Evolutionary conservation across 2,329 filamentous ascomycete species (phyloP).

Genomic region (Trichoderma endophyticum): DNA sequence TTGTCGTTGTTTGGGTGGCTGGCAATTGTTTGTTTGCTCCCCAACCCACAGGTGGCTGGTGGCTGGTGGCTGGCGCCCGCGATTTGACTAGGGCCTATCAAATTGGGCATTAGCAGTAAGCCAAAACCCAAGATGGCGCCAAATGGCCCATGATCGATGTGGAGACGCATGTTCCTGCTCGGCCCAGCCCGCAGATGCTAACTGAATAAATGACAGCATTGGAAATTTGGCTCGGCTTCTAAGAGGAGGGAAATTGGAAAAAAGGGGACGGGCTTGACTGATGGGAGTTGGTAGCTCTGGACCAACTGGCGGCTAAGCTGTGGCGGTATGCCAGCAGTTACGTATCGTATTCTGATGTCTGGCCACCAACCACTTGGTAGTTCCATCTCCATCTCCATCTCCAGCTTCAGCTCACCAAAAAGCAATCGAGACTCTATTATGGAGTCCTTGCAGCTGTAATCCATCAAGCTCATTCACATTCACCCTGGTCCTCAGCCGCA

Average conservation of each 20-base stretch:
- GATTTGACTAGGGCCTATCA: background rate
- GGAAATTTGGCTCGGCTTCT: background rate
- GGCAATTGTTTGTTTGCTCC: background rate
- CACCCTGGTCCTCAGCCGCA: slow-evolving; percentile 13
- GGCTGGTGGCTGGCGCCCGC: slow-evolving; percentile 2
- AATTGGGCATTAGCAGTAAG: background rate
- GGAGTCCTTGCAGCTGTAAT: background rate
- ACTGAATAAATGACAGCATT: background rate
- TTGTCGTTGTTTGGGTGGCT: background rate
- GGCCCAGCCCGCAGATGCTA: slow-evolving; percentile 15
- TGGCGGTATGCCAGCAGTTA: background rate
- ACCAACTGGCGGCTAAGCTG: background rate
- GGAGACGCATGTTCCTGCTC: slow-evolving; percentile 6
- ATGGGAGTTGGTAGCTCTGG: background rate
- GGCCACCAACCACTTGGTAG: background rate
- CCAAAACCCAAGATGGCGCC: background rate
- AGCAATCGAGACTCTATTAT: background rate
- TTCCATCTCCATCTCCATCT: background rate
- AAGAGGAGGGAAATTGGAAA: background rate
- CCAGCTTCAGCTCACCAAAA: background rate
- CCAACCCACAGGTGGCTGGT: background rate
- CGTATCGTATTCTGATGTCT: background rate
- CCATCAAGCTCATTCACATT: background rate
- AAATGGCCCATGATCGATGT: background rate
- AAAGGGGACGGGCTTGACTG: background rate